Evolutionary conservation across 306 rosid species (phyloP).

Genomic region (Medicago truncatula): DNA sequence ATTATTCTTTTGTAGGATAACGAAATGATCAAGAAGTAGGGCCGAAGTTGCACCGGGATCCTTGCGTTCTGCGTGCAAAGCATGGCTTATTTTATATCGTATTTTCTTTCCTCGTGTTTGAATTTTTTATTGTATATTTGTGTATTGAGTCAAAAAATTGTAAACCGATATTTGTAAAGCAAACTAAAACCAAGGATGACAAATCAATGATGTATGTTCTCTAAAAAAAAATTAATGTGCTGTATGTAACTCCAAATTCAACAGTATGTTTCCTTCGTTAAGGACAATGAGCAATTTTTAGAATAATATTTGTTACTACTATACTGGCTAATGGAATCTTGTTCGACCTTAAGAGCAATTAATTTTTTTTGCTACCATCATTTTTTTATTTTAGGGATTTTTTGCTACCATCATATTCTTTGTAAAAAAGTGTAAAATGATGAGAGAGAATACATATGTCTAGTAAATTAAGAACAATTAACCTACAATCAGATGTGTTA

Average conservation of each 20-base stretch:
- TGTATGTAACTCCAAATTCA: not conserved
- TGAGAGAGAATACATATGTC: no score
- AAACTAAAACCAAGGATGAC: slow-evolving; percentile 34
- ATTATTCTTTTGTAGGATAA: no score
- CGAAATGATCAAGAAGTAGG: no score
- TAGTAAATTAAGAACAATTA: no score
- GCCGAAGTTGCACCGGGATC: not conserved
- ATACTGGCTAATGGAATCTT: not conserved
- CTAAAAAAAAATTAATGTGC: not conserved
- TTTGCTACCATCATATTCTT: no score
- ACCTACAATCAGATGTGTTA: no score
- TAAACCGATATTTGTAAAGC: not conserved
- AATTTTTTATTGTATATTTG: not conserved
- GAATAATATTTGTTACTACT: no score
- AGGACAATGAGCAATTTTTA: not conserved
- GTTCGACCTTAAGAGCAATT: not conserved
- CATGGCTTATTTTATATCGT: slow-evolving; percentile 28
- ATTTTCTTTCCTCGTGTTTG: not conserved
- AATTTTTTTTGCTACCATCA: no score
- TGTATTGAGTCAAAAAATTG: not conserved
- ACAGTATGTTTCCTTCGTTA: no score
- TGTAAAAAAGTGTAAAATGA: no score
- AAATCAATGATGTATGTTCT: slow-evolving; percentile 4
- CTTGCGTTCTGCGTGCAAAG: slow-evolving; percentile 32
- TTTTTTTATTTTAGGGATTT: no score